A percentile compares a stretch with the other conserved stretches of the same genome.
Evolutionary conservation across 1,284 basidiomycete species (phyloP).

Genomic region (Phaffia rhodozyma): DNA sequence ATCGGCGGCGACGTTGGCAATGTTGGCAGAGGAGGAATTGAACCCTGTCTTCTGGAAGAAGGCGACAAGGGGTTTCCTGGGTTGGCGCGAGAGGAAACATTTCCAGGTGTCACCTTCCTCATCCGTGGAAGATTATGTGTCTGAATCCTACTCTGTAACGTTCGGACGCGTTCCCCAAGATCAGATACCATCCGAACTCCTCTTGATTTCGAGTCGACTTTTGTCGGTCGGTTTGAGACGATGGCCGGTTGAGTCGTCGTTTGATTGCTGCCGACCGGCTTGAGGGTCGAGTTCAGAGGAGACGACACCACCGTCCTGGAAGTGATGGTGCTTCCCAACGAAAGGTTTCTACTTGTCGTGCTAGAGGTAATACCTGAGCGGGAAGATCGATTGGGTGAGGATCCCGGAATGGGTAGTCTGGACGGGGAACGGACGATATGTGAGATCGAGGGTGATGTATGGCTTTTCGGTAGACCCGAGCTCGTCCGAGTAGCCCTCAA

Average conservation of each 20-base stretch:
- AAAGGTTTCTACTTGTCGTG: neutral
- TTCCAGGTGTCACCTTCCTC: neutral
- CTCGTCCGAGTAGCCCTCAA: slow-evolving; percentile 34
- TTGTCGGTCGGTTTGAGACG: neutral
- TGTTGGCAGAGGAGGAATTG: too few species aligned
- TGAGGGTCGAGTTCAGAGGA: neutral
- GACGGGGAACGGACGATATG: slow-evolving; percentile 40
- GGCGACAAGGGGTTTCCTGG: neutral
- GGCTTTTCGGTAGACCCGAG: slow-evolving; percentile 21
- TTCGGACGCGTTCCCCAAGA: slow-evolving; percentile 65
- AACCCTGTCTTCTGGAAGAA: too few species aligned
- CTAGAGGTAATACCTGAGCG: neutral
- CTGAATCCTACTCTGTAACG: slow-evolving; percentile 68
- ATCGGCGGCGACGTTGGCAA: too few species aligned
- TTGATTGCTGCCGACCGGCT: neutral
- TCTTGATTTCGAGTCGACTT: slow-evolving; percentile 47
- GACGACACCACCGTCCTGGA: neutral
- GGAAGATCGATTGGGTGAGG: neutral
- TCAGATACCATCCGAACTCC: slow-evolving; percentile 80
- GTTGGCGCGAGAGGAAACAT: neutral
- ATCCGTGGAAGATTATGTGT: slow-evolving; percentile 35
- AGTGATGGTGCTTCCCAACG: too few species aligned
- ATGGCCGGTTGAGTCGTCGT: neutral
- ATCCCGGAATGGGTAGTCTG: slow-evolving; percentile 9
- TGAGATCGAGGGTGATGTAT: slow-evolving; percentile 45